Conservation (phyloP, 495 filamentous ascomycete genomes). For the Astrothelium macrocarpum region DNA sequence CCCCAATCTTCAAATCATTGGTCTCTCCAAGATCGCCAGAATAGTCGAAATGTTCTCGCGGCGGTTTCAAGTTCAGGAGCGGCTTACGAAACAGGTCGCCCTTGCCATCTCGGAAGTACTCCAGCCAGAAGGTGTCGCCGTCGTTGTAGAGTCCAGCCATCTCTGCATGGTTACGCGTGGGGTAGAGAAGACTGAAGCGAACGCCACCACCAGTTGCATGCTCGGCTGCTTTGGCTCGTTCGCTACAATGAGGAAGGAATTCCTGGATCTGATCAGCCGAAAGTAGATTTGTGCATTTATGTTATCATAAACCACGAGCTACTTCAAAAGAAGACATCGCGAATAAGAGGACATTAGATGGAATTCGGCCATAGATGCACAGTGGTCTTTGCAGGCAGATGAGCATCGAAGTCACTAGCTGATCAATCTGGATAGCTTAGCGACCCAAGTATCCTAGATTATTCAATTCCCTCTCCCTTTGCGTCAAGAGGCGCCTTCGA, state of each 20-base stretch:
- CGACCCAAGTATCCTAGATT: no score
- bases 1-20: conserved; percentile 69
- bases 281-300: conserved; percentile 9
- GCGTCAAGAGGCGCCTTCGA: no score
- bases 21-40: conserved; percentile 83
- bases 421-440: no score
- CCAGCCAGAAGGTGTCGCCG: conserved; percentile 79
- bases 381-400: no score
- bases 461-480: no score
- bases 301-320: conserved; percentile 5
- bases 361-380: no score
- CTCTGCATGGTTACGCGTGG: conserved; percentile 96
- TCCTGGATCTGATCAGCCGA: conserved; percentile 6
- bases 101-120: conserved; percentile 82
- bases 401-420: no score
- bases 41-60: conserved; percentile 93
- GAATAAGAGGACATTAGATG: no score
- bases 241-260: conserved; percentile 31
- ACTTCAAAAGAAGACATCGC: not conserved
- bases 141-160: conserved; percentile 92
- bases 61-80: conserved; percentile 83
- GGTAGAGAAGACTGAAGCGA: conserved; percentile 77
- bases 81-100: conserved; percentile 89
- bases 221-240: conserved; percentile 81
- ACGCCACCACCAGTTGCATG: conserved; percentile 87